A percentile compares a stretch with the other conserved stretches of the same genome.
Evolutionary conservation across 2,329 filamentous ascomycete genomes (phyloP).

Genomic region (Apiospora phragmitis): DNA sequence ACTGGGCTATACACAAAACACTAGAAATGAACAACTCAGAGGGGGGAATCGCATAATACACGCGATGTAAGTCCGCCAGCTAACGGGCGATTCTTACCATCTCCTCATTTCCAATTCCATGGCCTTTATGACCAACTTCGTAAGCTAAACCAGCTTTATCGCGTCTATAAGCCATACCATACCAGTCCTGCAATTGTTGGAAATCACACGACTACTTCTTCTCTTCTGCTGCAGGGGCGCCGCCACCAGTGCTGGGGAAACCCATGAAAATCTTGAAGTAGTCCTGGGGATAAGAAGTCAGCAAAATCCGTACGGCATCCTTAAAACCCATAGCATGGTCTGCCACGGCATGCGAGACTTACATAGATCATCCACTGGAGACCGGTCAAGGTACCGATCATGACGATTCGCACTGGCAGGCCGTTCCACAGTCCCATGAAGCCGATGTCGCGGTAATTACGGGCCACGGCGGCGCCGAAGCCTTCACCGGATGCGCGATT

Average conservation of each 20-base stretch:
- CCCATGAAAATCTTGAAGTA: slow-evolving; percentile 92
- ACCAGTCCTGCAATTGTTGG: neutral
- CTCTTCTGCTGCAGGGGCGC: slow-evolving; percentile 46
- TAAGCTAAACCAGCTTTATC: neutral
- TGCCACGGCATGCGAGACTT: slow-evolving; percentile 38
- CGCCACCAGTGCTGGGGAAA: slow-evolving; percentile 77
- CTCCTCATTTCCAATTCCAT: neutral
- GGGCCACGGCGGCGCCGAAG: slow-evolving; percentile 71
- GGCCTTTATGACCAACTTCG: neutral
- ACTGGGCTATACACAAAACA: neutral
- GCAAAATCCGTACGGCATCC: neutral
- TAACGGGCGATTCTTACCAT: neutral
- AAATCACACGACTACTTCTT: slow-evolving; percentile 27
- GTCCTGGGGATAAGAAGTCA: slow-evolving; percentile 49
- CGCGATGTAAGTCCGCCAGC: neutral
- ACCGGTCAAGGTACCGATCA: slow-evolving; percentile 81
- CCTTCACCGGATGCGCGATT: slow-evolving; percentile 74
- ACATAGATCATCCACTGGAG: slow-evolving; percentile 94
- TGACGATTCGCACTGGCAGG: slow-evolving; percentile 79
- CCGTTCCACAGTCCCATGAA: slow-evolving; percentile 92
- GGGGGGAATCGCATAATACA: neutral
- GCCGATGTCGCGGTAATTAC: slow-evolving; percentile 86
- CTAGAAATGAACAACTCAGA: neutral
- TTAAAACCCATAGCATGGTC: no score
- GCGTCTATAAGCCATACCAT: neutral